A percentile compares a stretch with the other conserved stretches of the same genome.
These are phyloP conservation scores for Coniochaeta prunicola DNA, from an alignment of 2,329 filamentous ascomycete genomes.

Conservation along the genomic window DNA sequence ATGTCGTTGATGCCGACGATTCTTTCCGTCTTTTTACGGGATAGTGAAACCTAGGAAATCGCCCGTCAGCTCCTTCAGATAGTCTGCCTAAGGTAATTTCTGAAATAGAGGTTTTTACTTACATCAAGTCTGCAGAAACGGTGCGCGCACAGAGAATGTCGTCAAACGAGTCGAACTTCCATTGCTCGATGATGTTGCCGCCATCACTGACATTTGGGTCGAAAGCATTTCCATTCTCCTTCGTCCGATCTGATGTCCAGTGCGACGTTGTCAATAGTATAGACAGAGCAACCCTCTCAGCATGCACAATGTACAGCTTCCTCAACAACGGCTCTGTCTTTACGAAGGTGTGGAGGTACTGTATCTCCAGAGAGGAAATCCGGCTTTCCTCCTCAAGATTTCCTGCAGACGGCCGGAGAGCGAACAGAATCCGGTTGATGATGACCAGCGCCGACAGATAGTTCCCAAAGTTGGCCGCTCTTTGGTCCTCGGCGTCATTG, in stretches of 20 bases:
- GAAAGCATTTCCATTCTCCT: not conserved
- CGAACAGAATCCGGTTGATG: not conserved
- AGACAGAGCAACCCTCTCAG: not conserved
- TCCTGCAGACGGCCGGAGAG: not conserved
- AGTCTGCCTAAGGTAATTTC: no score
- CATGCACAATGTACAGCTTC: not conserved
- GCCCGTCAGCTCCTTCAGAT: not conserved
- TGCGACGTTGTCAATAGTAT: not conserved
- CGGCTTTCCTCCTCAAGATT: not conserved
- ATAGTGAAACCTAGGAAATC: not conserved
- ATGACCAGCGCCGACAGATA: slow-evolving; percentile 1
- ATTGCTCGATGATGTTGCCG: not conserved
- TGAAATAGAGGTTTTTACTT: no score
- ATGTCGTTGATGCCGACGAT: not conserved
- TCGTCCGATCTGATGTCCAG: not conserved
- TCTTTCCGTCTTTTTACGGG: not conserved
- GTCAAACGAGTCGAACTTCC: slow-evolving; percentile 1
- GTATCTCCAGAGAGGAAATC: not conserved
- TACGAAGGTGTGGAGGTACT: not conserved
- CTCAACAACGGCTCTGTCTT: not conserved
- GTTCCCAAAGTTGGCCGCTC: not conserved
- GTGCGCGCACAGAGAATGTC: not conserved
- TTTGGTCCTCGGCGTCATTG: not conserved
- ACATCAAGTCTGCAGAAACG: not conserved
- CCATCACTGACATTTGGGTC: not conserved